Evolutionary conservation across 164 flowering plant genomes (phyloP), one percentile per base, ranked within the genome.

Genomic region (Euptelea pleiosperma): DNA sequence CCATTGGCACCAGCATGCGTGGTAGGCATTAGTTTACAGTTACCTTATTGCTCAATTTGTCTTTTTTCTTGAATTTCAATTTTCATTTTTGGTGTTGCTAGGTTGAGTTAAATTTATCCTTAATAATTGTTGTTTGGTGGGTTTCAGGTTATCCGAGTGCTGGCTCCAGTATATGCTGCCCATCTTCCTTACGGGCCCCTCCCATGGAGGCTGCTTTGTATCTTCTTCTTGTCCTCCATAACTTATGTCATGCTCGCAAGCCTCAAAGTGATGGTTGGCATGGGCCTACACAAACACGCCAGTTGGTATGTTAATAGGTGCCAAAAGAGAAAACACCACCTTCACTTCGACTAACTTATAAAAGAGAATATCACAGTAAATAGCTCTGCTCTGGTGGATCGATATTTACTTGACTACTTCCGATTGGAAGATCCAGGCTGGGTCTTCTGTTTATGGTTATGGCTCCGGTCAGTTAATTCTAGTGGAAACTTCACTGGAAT

Each of bases 1-100:
- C 99, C 99, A 41, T 34, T 90, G 61, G 99, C 97, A 28, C 95
- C 97, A 22, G 99, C 99, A 55, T 90, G 92, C 68, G 96, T 90
- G 89, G 99, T 92, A 82, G 65, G 86, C 33, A 22, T 45, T 25
- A 16, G 3, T 51, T 18, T 35, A 26, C 15, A 29, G n/a, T n/a
- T n/a, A n/a, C n/a, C n/a, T n/a, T n/a, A n/a, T n/a, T 2, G 0
- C n/a, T 8, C 8, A 18, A 8, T 12, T 11, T 21, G 9, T 37
- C 5, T 8, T 6, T 28, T 28, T 57, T 21, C 3, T 11, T 21
- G 45, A 15, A 26, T 36, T 24, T n/a, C n/a, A n/a, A 3, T 25
- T 42, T 41, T 9, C 21, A 56, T 12, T 55, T 25, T 1, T 9
- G 2, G n/a, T n/a, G n/a, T n/a, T n/a, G n/a, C n/a, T n/a, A n/a